These are phyloP conservation scores for Trichosanthes cucumerina DNA, from an alignment of 306 rosid genomes.

Conservation along the genomic window DNA sequence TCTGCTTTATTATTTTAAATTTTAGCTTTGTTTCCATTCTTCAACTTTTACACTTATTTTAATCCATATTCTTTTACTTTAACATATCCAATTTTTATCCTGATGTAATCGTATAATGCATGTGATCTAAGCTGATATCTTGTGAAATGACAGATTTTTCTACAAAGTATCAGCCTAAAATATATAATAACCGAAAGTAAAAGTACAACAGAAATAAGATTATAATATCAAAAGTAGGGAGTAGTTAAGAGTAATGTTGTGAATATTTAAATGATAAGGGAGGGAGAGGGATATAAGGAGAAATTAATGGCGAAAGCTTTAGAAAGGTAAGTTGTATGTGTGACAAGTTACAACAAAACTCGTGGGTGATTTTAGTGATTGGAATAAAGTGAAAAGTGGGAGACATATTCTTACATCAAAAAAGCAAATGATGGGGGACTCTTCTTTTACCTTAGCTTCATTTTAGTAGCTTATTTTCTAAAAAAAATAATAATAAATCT, in stretches of 20 bases:
- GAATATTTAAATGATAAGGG: not conserved
- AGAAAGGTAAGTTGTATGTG: not conserved
- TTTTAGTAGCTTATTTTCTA: not conserved
- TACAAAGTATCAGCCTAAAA: no score
- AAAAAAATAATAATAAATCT: no score
- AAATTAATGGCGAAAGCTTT: not conserved
- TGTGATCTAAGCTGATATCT: not conserved
- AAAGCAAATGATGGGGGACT: constrained; percentile 1
- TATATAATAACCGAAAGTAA: not conserved
- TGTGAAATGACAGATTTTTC: not conserved
- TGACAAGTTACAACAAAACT: not conserved
- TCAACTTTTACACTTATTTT: not conserved
- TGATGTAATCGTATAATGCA: no score
- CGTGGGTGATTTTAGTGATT: constrained; percentile 7
- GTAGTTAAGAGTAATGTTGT: not conserved
- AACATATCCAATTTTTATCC: not conserved
- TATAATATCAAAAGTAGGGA: not conserved
- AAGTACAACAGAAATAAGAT: not conserved
- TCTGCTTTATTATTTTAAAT: not conserved
- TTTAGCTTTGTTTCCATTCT: not conserved
- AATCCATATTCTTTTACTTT: not conserved
- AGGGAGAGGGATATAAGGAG: not conserved
- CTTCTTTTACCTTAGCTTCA: constrained; percentile 4
- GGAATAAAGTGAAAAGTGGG: constrained; percentile 76
- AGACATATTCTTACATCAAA: constrained; percentile 44